These are phyloP conservation scores for Cyberlindnera mrakii DNA, from an alignment of 805 yeast species.

Conservation along the genomic window DNA sequence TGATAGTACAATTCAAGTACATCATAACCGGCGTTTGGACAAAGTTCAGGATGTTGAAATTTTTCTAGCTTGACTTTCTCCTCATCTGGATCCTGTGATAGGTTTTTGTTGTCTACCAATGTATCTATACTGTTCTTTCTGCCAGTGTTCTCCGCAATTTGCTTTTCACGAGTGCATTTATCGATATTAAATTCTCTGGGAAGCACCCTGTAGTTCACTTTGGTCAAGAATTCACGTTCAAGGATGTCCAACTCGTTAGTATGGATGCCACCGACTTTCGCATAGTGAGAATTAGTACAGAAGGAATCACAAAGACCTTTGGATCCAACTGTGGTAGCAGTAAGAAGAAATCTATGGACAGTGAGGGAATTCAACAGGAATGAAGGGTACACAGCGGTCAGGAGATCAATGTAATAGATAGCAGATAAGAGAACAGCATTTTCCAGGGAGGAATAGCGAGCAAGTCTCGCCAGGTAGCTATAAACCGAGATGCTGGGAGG, in stretches of 20 bases:
- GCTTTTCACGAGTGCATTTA: constrained; percentile 31
- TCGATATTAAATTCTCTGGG: constrained; percentile 41
- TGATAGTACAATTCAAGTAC: constrained; percentile 42
- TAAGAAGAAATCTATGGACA: constrained; percentile 83
- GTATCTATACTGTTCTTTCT: constrained; percentile 17
- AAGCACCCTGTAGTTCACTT: constrained; percentile 74
- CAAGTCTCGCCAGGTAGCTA: constrained; percentile 68
- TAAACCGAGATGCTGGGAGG: constrained; percentile 84
- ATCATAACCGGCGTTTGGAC: constrained; percentile 29
- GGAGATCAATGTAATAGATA: constrained; percentile 84
- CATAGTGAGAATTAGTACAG: constrained; percentile 89
- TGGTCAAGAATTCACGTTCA: constrained; percentile 78
- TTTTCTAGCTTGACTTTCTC: background rate
- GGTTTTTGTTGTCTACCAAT: constrained; percentile 8
- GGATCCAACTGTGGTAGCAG: constrained; percentile 86
- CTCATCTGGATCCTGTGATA: background rate
- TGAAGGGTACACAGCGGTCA: constrained; percentile 68
- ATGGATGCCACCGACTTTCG: constrained; percentile 93
- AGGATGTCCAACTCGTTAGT: constrained; percentile 75
- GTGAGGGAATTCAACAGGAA: constrained; percentile 88
- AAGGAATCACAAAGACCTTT: constrained; percentile 91
- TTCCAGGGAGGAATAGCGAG: constrained; percentile 81
- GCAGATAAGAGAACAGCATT: constrained; percentile 75
- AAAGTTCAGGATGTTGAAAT: constrained; percentile 7
- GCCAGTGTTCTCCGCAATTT: constrained; percentile 3